phyloP scores from a whole-genome alignment of 1,139 yeast species.

The Pichia cactophila region DNA sequence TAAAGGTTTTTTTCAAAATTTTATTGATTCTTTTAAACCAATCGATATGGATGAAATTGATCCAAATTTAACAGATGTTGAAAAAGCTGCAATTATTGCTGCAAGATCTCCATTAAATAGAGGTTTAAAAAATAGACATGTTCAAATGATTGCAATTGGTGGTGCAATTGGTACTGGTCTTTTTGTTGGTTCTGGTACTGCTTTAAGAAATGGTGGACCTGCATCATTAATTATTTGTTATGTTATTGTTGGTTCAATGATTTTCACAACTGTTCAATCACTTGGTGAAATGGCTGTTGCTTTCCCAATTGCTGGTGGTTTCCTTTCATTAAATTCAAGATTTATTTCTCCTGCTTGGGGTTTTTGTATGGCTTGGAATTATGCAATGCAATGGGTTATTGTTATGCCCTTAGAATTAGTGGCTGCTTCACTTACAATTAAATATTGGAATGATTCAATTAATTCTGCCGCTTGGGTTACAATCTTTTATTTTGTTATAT shows the following conservation, averaged over 20 bases:
- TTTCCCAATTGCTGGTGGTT: conserved; percentile 61
- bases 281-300: conserved; percentile 58
- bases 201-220: conserved; percentile 58
- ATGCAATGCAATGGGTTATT: conserved; percentile 56
- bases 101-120: conserved; percentile 58
- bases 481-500: conserved; percentile 49
- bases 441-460: conserved; percentile 50
- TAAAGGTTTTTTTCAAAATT: conserved; percentile 8
- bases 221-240: conserved; percentile 50
- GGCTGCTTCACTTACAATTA: conserved; percentile 57
- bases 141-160: conserved; percentile 80
- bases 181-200: conserved; percentile 54
- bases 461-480: conserved; percentile 59
- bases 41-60: conserved; percentile 14
- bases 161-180: conserved; percentile 70
- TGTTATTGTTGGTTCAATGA: conserved; percentile 35
- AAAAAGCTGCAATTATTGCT: conserved; percentile 55
- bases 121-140: conserved; percentile 50
- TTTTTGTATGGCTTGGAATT: conserved; percentile 66
- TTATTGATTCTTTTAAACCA: conserved; percentile 14
- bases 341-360: conserved; percentile 65
- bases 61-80: conserved; percentile 26
- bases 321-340: conserved; percentile 51
- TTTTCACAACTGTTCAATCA: conserved; percentile 61
- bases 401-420: conserved; percentile 61